Evolutionary conservation across 441 rosid species (phyloP).

Genomic region (Capsella rubella): DNA sequence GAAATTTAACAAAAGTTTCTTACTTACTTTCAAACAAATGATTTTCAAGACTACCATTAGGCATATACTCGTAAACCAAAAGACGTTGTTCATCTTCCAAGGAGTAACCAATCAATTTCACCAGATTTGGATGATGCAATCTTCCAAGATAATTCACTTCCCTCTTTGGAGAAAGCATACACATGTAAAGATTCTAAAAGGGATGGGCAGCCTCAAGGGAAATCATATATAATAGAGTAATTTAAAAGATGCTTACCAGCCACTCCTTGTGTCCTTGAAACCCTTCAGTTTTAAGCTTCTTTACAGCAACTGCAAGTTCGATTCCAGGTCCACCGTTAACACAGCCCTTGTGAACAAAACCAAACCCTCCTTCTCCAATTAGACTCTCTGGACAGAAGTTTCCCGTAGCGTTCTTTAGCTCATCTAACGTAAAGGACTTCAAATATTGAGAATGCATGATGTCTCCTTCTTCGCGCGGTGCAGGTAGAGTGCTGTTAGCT

Average conservation of each 20-base stretch:
- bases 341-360: slow-evolving; percentile 66
- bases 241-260: slow-evolving; percentile 48
- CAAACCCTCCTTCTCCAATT: slow-evolving; percentile 74
- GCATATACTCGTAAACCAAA: slow-evolving; percentile 66
- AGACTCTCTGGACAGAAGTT: slow-evolving; percentile 57
- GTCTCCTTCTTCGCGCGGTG: slow-evolving; percentile 39
- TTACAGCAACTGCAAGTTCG: slow-evolving; percentile 58
- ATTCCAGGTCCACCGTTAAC: slow-evolving; percentile 48
- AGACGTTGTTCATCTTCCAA: slow-evolving; percentile 56
- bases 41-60: slow-evolving; percentile 64
- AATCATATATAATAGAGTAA: neutral
- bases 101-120: slow-evolving; percentile 64
- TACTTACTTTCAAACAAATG: slow-evolving; percentile 65
- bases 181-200: slow-evolving; percentile 13
- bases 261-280: slow-evolving; percentile 72
- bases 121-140: slow-evolving; percentile 63
- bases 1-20: neutral
- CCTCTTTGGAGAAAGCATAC: slow-evolving; percentile 44
- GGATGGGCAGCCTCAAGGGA: neutral
- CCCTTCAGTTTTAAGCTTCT: slow-evolving; percentile 60
- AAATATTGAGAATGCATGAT: slow-evolving; percentile 49
- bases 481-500: slow-evolving; percentile 20
- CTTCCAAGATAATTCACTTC: slow-evolving; percentile 63
- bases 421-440: slow-evolving; percentile 55
- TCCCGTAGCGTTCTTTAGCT: slow-evolving; percentile 59